Evolutionary conservation across 2,329 filamentous ascomycete genomes (phyloP).

Genomic region (Thyridium curvatum): DNA sequence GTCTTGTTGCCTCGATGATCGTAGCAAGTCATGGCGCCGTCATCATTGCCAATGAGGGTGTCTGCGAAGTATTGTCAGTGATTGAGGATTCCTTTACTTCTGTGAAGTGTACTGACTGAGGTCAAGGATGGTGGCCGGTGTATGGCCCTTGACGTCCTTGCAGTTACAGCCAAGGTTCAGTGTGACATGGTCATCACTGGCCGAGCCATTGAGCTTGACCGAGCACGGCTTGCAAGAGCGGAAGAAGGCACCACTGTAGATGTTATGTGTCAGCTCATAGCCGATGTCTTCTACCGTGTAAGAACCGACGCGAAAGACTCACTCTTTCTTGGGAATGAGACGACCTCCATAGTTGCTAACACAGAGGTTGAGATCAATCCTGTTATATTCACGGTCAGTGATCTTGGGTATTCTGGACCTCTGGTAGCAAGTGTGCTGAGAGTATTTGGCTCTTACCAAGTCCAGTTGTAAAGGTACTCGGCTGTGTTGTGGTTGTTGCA

Average conservation of each 20-base stretch:
- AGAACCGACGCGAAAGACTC: no score
- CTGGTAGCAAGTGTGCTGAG: not conserved
- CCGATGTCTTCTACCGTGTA: no score
- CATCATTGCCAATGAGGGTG: constrained; percentile 24
- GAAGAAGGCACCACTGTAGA: constrained; percentile 14
- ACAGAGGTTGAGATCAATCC: constrained; percentile 28
- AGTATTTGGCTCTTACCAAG: constrained; percentile 19
- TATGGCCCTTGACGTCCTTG: constrained; percentile 3
- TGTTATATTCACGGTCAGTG: constrained; percentile 6
- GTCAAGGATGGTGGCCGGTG: constrained; percentile 10
- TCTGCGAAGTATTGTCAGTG: constrained; percentile 17
- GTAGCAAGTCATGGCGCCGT: constrained; percentile 32
- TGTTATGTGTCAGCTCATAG: no score
- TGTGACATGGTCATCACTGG: constrained; percentile 2
- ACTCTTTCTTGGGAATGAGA: constrained; percentile 8
- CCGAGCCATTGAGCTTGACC: no score
- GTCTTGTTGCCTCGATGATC: constrained; percentile 28
- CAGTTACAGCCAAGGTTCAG: constrained; percentile 16
- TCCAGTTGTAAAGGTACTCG: constrained; percentile 30
- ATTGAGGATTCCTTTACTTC: not conserved
- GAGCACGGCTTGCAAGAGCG: constrained; percentile 8
- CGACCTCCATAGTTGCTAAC: constrained; percentile 17
- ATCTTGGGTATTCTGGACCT: not conserved
- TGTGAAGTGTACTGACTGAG: constrained; percentile 13
- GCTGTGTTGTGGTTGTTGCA: constrained; percentile 29